Base-by-base conservation (phyloP, 164 flowering plant genomes). In the Vitis labrusca region DNA sequence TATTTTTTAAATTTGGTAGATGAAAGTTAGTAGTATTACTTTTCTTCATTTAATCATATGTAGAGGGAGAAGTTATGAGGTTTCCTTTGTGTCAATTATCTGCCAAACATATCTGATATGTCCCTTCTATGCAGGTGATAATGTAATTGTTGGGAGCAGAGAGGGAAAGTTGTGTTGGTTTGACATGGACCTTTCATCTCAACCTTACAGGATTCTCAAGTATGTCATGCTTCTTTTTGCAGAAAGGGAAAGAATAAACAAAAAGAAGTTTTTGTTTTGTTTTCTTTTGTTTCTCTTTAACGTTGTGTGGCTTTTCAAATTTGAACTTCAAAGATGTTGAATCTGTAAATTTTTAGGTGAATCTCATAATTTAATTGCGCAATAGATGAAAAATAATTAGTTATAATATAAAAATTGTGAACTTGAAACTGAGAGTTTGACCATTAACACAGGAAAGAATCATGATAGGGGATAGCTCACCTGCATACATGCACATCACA, bases 161-260 rank as follows among this genome's bases (percentile, higher is more conserved):
- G 99, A 96, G 37, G 99, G 99, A 74, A 96, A 96, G 73, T 63
- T 92, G 44, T 92, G 97, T 77, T 96, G 98, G 99, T 96, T 96
- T 88, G 99, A 96, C 81, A 85, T 96, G 99, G 99, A 96, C 69
- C 96, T 93, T 54, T 89, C 97, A 60, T 85, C 98, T 69, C 76
- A 86, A 68, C 97, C 99, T 68, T 93, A 87, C 81, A 81, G 59
- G 82, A 80, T 74, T 74, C 85, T 92, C 71, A 86, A 78, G 97
- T 92, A 93, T 66, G 93, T 72, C 19, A 23, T 51, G 57, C 7
- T 3, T 29, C 17, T 30, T 69, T 66, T 17, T 47, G 19, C 16
- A 53, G n/a, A 23, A 23, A 23, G 27, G 27, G n/a, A 53, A 13
- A 53, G n/a, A 53, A 53, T 13, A 13, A 53, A 14, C 44, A 37